These are phyloP conservation scores for Quercus tomentella DNA, from an alignment of 331 rosid species.

Conservation along the genomic window DNA sequence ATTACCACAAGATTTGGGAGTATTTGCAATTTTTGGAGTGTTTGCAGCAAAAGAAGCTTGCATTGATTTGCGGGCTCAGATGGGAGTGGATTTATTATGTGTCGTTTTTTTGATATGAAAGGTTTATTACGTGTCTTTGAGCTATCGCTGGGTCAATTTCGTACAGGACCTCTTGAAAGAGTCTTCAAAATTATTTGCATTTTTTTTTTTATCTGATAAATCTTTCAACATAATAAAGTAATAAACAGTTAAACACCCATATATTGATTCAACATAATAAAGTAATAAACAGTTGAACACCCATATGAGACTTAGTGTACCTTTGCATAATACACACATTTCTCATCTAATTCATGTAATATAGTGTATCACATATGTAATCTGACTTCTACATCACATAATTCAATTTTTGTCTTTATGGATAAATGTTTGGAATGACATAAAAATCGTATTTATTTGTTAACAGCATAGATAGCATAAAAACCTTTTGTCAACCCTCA, in stretches of 20 bases:
- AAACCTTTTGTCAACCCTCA: too few relatives aligned
- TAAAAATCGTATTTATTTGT: background rate
- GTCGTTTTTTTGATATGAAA: too few relatives aligned
- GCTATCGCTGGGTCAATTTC: background rate
- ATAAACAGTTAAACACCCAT: too few relatives aligned
- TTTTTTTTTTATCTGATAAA: too few relatives aligned
- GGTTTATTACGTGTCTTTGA: background rate
- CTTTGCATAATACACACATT: too few relatives aligned
- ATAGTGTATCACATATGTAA: too few relatives aligned
- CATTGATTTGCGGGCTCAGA: background rate
- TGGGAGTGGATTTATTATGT: background rate
- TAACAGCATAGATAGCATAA: background rate
- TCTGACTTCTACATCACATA: background rate
- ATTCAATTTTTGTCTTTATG: background rate
- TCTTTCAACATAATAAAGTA: too few relatives aligned
- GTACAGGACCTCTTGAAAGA: background rate
- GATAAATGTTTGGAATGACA: background rate
- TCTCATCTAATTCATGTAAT: too few relatives aligned
- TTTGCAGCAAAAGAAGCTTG: background rate
- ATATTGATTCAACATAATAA: too few relatives aligned
- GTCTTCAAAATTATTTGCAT: background rate
- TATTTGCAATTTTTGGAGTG: background rate
- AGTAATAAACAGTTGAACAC: too few relatives aligned
- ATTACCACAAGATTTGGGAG: background rate
- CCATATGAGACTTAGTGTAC: too few relatives aligned